Base-by-base conservation (phyloP, 1,284 basidiomycete species). In the Pseudomicrostroma phylloplanum region DNA sequence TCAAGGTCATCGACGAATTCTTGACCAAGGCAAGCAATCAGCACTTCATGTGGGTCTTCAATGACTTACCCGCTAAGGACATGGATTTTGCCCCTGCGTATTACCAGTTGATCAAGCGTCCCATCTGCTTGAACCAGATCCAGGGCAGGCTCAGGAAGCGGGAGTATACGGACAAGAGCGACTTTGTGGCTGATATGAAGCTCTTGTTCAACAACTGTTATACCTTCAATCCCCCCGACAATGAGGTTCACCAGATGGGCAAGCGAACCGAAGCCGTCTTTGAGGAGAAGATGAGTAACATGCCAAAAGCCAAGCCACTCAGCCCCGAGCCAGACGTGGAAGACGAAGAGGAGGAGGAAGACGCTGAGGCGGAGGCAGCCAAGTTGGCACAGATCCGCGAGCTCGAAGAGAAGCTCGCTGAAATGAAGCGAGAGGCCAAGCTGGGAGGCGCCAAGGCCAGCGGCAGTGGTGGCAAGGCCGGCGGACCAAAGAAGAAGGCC, bases 151-250 rank as follows among this genome's bases (percentile, higher is more conserved):
- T 98, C 55, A 88, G 90, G 54, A 82, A 83, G 40, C 83, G 85
- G 64, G 85, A 88, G 67, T 98, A 97, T 79, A 74, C 85, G 3
- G 87, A 84, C 30, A 87, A 89, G 1, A 83, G 85, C 42, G 88
- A 88, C 74, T 92, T 97, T 77, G 86, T 88, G 67, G 86, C 88
- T 19, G 96, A 98, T 81, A 90, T 97, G 82, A 89, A 89, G 79
- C 83, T 94, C 67, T 91, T 98, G 87, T 88, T 96, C 74, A 84
- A 86, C 63, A 99, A 99, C 80, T 97, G 93, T 78, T 88, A 89
- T 78, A 83, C 84, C 1, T 99, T 94, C 84, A 98, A 99, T 73
- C 91, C 92, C 6, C 83, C 86, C 7, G 90, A 88, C 39, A 90
- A 91, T 21, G 86, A 87, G 42, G 94, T 98, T 58, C 87, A 92